These are phyloP conservation scores for Arthrobotrys sinensis DNA, from an alignment of 2,329 filamentous ascomycete genomes.

Conservation along the genomic window DNA sequence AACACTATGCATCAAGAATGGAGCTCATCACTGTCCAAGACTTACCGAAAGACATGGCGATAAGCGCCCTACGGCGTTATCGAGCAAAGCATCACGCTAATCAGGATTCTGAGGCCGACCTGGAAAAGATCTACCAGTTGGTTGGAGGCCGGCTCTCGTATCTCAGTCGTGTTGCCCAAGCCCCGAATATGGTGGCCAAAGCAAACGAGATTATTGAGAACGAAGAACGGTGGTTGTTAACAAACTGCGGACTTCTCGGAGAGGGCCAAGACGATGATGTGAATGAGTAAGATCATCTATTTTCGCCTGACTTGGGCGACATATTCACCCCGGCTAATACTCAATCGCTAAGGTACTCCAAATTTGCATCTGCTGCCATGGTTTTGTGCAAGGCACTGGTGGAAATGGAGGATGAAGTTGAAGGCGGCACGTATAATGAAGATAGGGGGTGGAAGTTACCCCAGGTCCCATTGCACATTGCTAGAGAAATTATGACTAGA, in stretches of 20 bases:
- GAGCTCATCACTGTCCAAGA: conserved; percentile 90
- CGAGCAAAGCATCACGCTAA: conserved; percentile 83
- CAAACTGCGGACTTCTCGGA: conserved; percentile 83
- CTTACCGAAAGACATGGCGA: conserved; percentile 82
- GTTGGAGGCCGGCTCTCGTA: conserved; percentile 92
- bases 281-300: conserved; percentile 73
- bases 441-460: conserved; percentile 83
- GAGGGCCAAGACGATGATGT: conserved; percentile 93
- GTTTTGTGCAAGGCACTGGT: conserved; percentile 91
- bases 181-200: conserved; percentile 81
- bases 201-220: conserved; percentile 80
- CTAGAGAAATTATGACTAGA: conserved; percentile 93
- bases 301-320: background rate
- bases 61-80: conserved; percentile 83
- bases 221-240: conserved; percentile 85
- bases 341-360: conserved; percentile 51
- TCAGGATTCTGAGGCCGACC: conserved; percentile 70
- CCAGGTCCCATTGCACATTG: conserved; percentile 83
- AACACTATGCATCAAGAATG: conserved; percentile 93
- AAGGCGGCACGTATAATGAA: conserved; percentile 72
- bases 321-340: background rate
- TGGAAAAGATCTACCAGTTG: conserved; percentile 85
- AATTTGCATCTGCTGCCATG: conserved; percentile 82
- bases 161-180: conserved; percentile 90
- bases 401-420: conserved; percentile 76